These are phyloP conservation scores for Gaertneriomyces semiglobifer DNA, from an alignment of 192 early-diverging fungal species.

Conservation along the genomic window DNA sequence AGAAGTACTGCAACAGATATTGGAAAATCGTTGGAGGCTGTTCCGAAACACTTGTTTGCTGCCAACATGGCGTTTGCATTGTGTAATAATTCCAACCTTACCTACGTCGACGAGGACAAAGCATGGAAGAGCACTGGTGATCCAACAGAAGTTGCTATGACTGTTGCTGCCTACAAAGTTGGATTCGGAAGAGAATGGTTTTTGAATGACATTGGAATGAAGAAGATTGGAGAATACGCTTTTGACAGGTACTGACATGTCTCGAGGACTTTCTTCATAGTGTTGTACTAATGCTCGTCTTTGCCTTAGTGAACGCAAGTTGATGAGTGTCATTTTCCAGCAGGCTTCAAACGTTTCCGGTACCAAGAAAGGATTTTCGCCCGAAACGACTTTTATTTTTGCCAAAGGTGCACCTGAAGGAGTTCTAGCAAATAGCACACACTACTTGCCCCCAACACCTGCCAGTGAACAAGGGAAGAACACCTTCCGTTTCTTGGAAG, in stretches of 20 bases:
- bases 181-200: conserved; percentile 67
- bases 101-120: conserved; percentile 47
- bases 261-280: conserved; percentile 1
- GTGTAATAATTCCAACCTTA: conserved; percentile 83
- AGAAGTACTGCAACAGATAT: conserved; percentile 38
- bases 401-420: conserved; percentile 94
- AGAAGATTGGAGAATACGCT: conserved; percentile 74
- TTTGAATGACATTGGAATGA: conserved; percentile 52
- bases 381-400: conserved; percentile 54
- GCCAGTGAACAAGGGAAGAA: conserved; percentile 16
- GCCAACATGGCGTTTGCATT: conserved; percentile 73
- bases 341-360: conserved; percentile 5
- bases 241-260: conserved; percentile 61
- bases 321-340: conserved; percentile 84
- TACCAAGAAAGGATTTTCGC: conserved; percentile 17
- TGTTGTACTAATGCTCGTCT: not conserved
- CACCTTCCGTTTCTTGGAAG: conserved; percentile 33
- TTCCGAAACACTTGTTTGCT: conserved; percentile 51
- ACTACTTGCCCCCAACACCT: conserved; percentile 44
- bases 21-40: conserved; percentile 37
- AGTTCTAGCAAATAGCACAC: conserved; percentile 69
- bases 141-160: conserved; percentile 92
- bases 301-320: conserved; percentile 75
- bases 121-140: conserved; percentile 80
- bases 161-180: conserved; percentile 80